Evolutionary conservation across 179 eudicot genomes (phyloP).

Genomic region (Patellifolia procumbens): DNA sequence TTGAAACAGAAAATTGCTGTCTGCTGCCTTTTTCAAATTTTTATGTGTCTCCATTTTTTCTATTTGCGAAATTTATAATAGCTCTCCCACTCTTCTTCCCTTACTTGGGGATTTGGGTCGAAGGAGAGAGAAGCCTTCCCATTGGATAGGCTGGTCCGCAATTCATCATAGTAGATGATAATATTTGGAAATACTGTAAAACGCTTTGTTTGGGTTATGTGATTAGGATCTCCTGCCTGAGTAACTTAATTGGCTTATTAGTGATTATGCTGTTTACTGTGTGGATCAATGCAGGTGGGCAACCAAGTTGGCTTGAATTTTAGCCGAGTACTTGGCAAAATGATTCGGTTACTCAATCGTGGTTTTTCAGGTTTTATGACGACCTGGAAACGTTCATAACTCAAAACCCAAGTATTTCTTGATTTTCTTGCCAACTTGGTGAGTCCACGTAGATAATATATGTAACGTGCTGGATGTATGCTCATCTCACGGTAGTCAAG

Average conservation of each 20-base stretch:
- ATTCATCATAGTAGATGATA: background rate
- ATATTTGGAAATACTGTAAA: background rate
- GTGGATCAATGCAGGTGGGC: constrained; percentile 63
- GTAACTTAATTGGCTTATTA: constrained; percentile 20
- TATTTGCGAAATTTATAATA: no score
- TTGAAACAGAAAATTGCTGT: background rate
- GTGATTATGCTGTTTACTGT: constrained; percentile 40
- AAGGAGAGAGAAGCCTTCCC: background rate
- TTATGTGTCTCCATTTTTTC: background rate
- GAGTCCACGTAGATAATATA: constrained; percentile 37
- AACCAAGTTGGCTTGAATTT: constrained; percentile 77
- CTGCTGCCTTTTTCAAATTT: background rate
- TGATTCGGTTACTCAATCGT: constrained; percentile 53
- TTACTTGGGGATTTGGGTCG: no score
- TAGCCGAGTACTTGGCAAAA: constrained; percentile 58
- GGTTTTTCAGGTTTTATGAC: constrained; percentile 63
- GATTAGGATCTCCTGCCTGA: constrained; percentile 2
- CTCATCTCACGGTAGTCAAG: background rate
- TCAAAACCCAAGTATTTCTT: constrained; percentile 38
- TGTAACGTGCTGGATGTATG: constrained; percentile 13
- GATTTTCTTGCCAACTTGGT: constrained; percentile 72
- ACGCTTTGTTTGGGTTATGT: background rate
- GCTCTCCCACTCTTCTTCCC: no score
- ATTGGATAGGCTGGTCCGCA: background rate
- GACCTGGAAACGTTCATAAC: constrained; percentile 56